Evolutionary conservation across 805 yeast species (phyloP).

Genomic region (Dipodascus geniculatus): DNA sequence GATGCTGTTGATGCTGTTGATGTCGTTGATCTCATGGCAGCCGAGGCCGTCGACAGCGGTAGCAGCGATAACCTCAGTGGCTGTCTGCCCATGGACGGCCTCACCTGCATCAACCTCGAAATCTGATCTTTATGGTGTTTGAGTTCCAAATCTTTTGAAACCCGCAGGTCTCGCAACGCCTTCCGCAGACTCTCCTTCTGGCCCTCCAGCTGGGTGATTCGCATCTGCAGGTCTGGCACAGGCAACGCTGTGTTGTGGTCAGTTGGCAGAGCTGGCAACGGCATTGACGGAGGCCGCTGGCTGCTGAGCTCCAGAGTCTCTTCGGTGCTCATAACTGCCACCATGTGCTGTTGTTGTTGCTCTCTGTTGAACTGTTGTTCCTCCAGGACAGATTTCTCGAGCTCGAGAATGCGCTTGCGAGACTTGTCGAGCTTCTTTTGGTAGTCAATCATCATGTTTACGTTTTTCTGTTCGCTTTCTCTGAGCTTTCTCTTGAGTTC

Average conservation of each 20-base stretch:
- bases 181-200: constrained; percentile 15
- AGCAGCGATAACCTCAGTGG: neutral
- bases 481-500: constrained; percentile 9
- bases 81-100: neutral
- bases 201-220: constrained; percentile 12
- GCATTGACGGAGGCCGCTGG: neutral
- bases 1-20: too few species aligned
- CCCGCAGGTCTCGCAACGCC: constrained; percentile 13
- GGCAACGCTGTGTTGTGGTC: neutral
- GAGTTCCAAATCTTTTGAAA: constrained; percentile 15
- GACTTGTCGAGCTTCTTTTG: constrained; percentile 16
- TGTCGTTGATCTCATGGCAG: too few species aligned
- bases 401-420: constrained; percentile 10
- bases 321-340: neutral
- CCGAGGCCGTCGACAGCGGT: too few species aligned
- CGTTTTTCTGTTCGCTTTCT: constrained; percentile 13
- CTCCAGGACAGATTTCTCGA: constrained; percentile 11
- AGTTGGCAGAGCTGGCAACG: neutral
- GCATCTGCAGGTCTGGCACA: constrained; percentile 3
- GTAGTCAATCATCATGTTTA: constrained; percentile 13
- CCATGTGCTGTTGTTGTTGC: neutral
- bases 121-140: neutral
- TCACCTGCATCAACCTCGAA: neutral
- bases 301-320: constrained; percentile 1
- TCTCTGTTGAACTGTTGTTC: constrained; percentile 4